phyloP scores from a whole-genome alignment of 2,329 filamentous ascomycete species.

The Trichoderma afroharzianum region DNA sequence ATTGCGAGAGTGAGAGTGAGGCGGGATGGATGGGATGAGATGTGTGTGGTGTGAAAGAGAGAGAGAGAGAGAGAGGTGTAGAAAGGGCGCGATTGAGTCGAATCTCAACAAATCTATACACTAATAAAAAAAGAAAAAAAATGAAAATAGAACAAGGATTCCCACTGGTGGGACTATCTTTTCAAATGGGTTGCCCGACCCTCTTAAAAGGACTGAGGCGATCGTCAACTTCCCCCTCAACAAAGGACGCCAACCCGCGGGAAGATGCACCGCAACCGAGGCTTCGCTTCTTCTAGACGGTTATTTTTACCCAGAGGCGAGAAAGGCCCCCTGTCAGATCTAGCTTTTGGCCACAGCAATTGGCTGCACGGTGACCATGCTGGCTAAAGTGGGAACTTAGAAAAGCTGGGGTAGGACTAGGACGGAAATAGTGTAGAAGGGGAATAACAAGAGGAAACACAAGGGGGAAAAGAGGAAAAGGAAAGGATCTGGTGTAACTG shows the following conservation, averaged over 20 bases:
- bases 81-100: background rate
- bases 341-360: background rate
- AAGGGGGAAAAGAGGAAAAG: background rate
- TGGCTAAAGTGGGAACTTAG: background rate
- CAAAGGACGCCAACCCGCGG: background rate
- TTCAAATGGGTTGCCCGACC: background rate
- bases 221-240: background rate
- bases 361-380: background rate
- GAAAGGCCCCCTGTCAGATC: background rate
- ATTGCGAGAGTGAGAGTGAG: slow-evolving; percentile 26
- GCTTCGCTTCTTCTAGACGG: background rate
- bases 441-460: background rate
- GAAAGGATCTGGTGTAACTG: background rate
- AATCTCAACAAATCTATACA: background rate
- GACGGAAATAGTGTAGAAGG: background rate
- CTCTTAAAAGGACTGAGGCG: background rate
- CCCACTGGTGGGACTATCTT: background rate
- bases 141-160: background rate
- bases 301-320: background rate
- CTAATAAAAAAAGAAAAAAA: background rate
- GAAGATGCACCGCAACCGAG: background rate
- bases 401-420: background rate
- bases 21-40: background rate
- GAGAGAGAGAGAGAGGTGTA: background rate
- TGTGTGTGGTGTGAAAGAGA: background rate